phyloP scores from a whole-genome alignment of 495 filamentous ascomycete genomes.

The Xylaria castorea region DNA sequence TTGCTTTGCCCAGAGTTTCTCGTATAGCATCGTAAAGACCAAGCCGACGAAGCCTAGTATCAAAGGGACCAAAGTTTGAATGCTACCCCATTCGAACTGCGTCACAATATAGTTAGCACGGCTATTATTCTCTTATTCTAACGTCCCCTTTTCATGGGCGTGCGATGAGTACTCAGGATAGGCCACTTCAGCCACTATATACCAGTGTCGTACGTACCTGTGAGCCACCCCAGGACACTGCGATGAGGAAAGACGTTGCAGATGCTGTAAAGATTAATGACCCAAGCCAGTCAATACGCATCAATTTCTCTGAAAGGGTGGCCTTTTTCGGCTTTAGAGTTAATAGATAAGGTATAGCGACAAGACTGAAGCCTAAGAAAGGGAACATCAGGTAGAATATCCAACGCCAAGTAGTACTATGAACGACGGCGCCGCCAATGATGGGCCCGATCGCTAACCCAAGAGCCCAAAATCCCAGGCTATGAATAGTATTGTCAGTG shows the following conservation, averaged over 20 bases:
- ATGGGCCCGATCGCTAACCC: constrained; percentile 76
- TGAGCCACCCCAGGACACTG: constrained; percentile 62
- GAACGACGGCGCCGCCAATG: constrained; percentile 77
- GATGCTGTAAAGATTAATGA: constrained; percentile 55
- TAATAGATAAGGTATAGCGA: constrained; percentile 44
- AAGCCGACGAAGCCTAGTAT: constrained; percentile 47
- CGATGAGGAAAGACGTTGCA: constrained; percentile 58
- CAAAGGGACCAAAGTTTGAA: constrained; percentile 55
- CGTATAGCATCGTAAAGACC: constrained; percentile 45
- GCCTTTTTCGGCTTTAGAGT: constrained; percentile 42
- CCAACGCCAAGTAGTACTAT: constrained; percentile 50
- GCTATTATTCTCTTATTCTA: not conserved
- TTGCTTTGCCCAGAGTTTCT: constrained; percentile 50
- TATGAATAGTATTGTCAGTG: constrained; percentile 8
- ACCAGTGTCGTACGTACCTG: constrained; percentile 23
- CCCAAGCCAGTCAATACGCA: constrained; percentile 49
- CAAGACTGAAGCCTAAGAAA: constrained; percentile 44
- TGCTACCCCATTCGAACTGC: constrained; percentile 58
- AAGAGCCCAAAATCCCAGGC: constrained; percentile 67
- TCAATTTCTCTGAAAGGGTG: constrained; percentile 42
- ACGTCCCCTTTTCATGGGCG: not conserved
- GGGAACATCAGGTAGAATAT: constrained; percentile 54
- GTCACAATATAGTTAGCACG: constrained; percentile 20
- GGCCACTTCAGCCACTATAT: not conserved
- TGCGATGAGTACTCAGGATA: not conserved